Conservation (phyloP, 257 asterid genomes). For the Marsdenia floribunda region DNA sequence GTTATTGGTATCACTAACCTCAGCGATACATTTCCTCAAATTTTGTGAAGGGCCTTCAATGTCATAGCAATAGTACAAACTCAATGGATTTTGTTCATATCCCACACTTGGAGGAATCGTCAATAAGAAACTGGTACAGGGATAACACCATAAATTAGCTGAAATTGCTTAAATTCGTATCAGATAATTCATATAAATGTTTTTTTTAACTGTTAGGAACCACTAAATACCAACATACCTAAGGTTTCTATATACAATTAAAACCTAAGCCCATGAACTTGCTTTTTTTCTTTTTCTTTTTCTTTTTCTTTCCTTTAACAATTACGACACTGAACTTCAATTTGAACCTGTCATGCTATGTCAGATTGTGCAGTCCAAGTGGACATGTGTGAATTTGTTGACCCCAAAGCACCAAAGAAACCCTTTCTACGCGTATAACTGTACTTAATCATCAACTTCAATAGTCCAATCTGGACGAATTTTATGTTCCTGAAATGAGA, state of each 20-base stretch:
- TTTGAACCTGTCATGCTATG: too few species aligned
- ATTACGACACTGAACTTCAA: too few species aligned
- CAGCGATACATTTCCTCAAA: conserved; percentile 85
- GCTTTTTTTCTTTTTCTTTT: too few species aligned
- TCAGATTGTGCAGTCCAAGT: too few species aligned
- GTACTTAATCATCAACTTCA: too few species aligned
- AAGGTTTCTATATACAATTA: not conserved
- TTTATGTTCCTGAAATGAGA: too few species aligned
- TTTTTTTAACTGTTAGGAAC: not conserved
- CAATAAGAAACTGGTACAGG: conserved; percentile 63
- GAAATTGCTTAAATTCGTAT: not conserved
- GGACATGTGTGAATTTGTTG: too few species aligned
- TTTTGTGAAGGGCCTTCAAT: conserved; percentile 43
- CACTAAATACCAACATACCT: too few species aligned
- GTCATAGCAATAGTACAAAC: conserved; percentile 83
- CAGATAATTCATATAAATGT: not conserved
- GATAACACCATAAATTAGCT: conserved; percentile 16
- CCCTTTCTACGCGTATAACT: too few species aligned
- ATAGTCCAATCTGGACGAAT: too few species aligned
- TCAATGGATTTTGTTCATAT: conserved; percentile 88
- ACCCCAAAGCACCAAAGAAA: too few species aligned
- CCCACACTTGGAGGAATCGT: conserved; percentile 97
- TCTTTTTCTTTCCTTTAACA: too few species aligned
- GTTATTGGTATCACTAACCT: conserved; percentile 42
- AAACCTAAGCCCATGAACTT: not conserved